phyloP scores from a whole-genome alignment of 2,329 filamentous ascomycete species.

The Aspergillus costaricaensis region DNA sequence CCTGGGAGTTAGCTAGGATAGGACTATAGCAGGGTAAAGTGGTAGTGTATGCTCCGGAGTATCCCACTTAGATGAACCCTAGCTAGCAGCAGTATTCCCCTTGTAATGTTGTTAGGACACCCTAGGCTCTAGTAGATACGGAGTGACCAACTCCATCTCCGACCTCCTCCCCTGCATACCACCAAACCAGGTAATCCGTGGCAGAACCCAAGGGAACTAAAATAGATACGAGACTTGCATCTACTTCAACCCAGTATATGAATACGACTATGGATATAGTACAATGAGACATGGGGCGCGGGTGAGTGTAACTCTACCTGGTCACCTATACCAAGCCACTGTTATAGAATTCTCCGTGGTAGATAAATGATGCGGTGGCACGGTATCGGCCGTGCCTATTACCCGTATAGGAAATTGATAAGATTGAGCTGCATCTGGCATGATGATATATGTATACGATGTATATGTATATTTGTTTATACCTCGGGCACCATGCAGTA shows the following conservation, averaged over 20 bases:
- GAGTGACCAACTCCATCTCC: not conserved
- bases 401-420: not conserved
- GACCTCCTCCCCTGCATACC: not conserved
- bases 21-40: not conserved
- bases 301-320: not conserved
- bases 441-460: not conserved
- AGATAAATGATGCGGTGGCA: too few species aligned
- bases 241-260: not conserved
- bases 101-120: too few species aligned
- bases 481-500: not conserved
- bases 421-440: not conserved
- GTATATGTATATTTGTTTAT: not conserved
- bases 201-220: not conserved
- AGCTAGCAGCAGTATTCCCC: not conserved
- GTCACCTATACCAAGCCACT: not conserved
- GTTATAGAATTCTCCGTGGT: not conserved
- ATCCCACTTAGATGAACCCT: not conserved
- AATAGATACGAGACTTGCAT: not conserved
- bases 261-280: not conserved
- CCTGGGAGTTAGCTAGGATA: too few species aligned
- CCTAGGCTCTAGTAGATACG: not conserved
- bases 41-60: not conserved
- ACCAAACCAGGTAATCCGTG: not conserved
- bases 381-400: not conserved
- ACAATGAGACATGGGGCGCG: not conserved